Conservation (phyloP, 495 filamentous ascomycete species). For the Cercophora samala region DNA sequence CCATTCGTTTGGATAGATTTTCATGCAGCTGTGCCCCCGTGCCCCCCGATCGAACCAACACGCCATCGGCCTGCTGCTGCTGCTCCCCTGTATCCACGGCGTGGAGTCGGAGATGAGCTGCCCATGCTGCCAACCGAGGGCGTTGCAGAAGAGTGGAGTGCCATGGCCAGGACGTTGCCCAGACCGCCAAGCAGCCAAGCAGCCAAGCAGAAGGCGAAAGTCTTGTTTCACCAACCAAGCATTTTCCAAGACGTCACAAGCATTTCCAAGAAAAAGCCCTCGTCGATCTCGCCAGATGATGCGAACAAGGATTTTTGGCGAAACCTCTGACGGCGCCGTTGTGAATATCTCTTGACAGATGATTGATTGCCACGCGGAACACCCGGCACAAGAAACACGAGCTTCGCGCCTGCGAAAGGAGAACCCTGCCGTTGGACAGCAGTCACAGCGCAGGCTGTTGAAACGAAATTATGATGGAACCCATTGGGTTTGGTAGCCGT, state of each 20-base stretch:
- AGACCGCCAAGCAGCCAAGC: slow-evolving; percentile 2
- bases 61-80: too few species aligned
- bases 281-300: background rate
- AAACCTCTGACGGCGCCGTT: background rate
- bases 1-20: background rate
- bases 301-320: background rate
- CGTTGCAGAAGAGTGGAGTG: slow-evolving; percentile 38
- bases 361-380: slow-evolving; percentile 2
- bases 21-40: background rate
- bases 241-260: slow-evolving; percentile 14
- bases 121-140: slow-evolving; percentile 15
- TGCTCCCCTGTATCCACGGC: background rate
- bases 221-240: slow-evolving; percentile 23
- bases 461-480: slow-evolving; percentile 17
- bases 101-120: background rate
- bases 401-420: background rate
- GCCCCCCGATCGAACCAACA: too few species aligned
- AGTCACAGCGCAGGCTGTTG: background rate
- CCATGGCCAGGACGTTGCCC: slow-evolving; percentile 10
- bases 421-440: background rate
- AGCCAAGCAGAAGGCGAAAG: slow-evolving; percentile 5
- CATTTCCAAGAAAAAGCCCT: slow-evolving; percentile 10
- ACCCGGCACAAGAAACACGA: background rate
- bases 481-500: background rate
- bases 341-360: background rate